Percentiles rank a stretch among this genome's conserved stretches.
Conservation (phyloP, 2,329 filamentous ascomycete species). For the Exophiala mesophila region DNA sequence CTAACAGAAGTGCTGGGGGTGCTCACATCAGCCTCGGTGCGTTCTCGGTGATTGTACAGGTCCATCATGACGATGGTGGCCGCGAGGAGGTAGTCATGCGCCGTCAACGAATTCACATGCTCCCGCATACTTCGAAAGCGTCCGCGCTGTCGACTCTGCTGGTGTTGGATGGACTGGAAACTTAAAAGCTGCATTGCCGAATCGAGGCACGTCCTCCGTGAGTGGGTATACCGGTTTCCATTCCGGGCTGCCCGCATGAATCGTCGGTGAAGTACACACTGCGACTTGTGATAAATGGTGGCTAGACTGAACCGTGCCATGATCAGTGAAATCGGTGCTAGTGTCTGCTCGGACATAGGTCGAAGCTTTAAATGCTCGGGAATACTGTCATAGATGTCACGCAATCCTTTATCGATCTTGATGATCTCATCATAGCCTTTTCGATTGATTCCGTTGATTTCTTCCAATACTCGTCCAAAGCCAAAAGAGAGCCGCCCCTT, state of each 20-base stretch:
- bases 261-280: slow-evolving; percentile 83
- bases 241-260: slow-evolving; percentile 74
- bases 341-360: slow-evolving; percentile 65
- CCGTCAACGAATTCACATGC: slow-evolving; percentile 73
- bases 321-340: slow-evolving; percentile 64
- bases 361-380: slow-evolving; percentile 76
- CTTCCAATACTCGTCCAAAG: slow-evolving; percentile 43
- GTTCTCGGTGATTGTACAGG: slow-evolving; percentile 57
- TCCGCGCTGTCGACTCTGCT: slow-evolving; percentile 67
- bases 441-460: slow-evolving; percentile 37
- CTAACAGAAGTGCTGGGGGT: slow-evolving; percentile 33
- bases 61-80: slow-evolving; percentile 82
- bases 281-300: slow-evolving; percentile 79
- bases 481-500: slow-evolving; percentile 40
- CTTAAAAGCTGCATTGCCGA: slow-evolving; percentile 76
- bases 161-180: slow-evolving; percentile 70
- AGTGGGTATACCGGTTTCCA: slow-evolving; percentile 78
- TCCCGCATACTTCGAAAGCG: slow-evolving; percentile 69
- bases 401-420: slow-evolving; percentile 55
- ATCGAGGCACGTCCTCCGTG: slow-evolving; percentile 76
- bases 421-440: slow-evolving; percentile 57
- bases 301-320: slow-evolving; percentile 81
- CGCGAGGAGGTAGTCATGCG: slow-evolving; percentile 79
- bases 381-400: slow-evolving; percentile 58
- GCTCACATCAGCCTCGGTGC: slow-evolving; percentile 43